Evolutionary conservation across 139 green algal genomes (phyloP), one percentile per base, ranked within the genome.

Genomic region (Chlorella sp.): DNA sequence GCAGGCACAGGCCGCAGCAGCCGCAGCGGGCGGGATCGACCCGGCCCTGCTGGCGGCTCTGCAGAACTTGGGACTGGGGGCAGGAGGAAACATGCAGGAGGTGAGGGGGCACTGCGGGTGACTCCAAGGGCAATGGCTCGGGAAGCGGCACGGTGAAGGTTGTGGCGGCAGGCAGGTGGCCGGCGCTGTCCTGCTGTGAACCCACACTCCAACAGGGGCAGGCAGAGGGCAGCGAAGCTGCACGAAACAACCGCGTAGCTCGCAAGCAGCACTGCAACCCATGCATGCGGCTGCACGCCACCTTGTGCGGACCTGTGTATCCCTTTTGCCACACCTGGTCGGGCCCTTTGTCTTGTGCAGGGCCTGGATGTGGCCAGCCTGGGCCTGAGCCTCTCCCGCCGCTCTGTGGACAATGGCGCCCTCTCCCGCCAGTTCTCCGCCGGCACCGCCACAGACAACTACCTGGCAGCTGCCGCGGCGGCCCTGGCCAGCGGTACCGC

Each of bases 1-100:
- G 39, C 69, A 76, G 48, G 32, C 48, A 9, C 75, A 64, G 86
- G 32, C 34, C 1, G 26, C 81, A 60, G 64, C n/a, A n/a, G n/a
- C 75, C 34, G 87, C 40, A 66, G 57, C 78, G 15, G 68, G 53
- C 37, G 34, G 42, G 42, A 64, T 89, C 40, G 89, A 92, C 84
- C 81, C 89, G 42, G 40, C 81, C 40, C 61, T 92, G 87, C 90
- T 92, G 40, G 86, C 68, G 9, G 90, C 86, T 19, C 83, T 92
- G 64, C 81, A 89, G 21, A 87, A 64, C 61, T n/a, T 92, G 66
- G 61, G 81, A 22, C 82, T 60, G 19, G 85, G 40, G 2, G 16
- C 66, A n/a, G 85, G 24, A 16, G 85, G 36, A 18, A 34, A 30
- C 26, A 22, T 82, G 42, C 85, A 48, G 69, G 32, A 40, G 69